Conservation (phyloP, 768 basidiomycete species). For the Tulasnella sp. region DNA sequence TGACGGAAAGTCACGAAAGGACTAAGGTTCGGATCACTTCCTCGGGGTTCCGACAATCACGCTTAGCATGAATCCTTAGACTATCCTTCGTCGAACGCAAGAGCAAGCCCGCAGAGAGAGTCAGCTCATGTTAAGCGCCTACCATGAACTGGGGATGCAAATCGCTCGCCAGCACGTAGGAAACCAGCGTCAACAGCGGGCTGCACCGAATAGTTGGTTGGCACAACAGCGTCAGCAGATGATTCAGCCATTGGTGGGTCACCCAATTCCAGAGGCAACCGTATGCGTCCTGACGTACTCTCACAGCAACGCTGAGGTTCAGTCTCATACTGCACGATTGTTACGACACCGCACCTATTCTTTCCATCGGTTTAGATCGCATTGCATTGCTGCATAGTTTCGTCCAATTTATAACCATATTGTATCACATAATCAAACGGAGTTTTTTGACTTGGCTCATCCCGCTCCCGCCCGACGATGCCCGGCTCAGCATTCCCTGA, state of each 20-base stretch:
- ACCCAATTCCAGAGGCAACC: background rate
- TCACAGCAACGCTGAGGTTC: constrained; percentile 9
- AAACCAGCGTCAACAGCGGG: constrained; percentile 50
- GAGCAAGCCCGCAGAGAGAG: constrained; percentile 75
- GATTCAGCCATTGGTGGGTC: constrained; percentile 18
- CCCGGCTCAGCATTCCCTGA: background rate
- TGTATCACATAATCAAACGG: constrained; percentile 15
- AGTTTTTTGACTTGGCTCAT: background rate
- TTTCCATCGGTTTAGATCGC: background rate
- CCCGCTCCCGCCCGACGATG: background rate
- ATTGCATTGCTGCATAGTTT: background rate
- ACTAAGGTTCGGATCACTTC: constrained; percentile 43
- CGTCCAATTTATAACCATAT: background rate
- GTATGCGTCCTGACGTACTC: background rate
- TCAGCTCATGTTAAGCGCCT: constrained; percentile 74
- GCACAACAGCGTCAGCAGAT: constrained; percentile 58
- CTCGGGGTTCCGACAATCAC: constrained; percentile 47
- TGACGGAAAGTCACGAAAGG: constrained; percentile 63
- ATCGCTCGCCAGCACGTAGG: constrained; percentile 64
- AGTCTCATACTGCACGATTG: background rate
- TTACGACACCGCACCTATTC: background rate
- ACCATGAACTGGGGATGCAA: constrained; percentile 72
- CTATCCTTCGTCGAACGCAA: constrained; percentile 56
- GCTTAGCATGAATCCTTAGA: constrained; percentile 42
- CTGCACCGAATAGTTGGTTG: constrained; percentile 66